Base-by-base conservation (phyloP, 805 yeast species). In the Kuraishia ogatae region DNA sequence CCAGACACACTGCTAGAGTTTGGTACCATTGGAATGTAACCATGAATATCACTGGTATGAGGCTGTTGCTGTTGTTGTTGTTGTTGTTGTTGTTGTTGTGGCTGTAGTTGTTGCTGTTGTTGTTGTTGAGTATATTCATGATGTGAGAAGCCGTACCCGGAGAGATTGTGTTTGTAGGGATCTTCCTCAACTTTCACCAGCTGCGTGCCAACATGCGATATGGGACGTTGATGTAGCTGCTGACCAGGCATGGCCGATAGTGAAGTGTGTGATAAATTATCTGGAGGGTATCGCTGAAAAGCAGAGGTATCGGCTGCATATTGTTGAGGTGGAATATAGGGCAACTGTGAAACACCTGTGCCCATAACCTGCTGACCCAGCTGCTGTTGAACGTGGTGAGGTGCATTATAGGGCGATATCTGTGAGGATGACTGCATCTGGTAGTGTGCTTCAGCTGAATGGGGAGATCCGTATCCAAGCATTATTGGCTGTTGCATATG, bases 21-120 rank as follows among this genome's bases (percentile, higher is more conserved):
- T 35, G 43, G 4, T 3, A 35, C n/a, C 43, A 35, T 35, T 15
- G 43, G 43, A 35, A 15, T 15, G 17, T 10, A 3, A 35, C 43
- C 43, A 11, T 35, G 43, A 10, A 35, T 17, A 7, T 35, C 17
- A 35, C 13, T 4, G 43, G 43, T 35, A 3, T 54, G 57, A 15
- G 29, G 54, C 11, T 39, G 53, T 15, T 61, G 28, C 46, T 55
- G 60, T 8, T 59, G 58, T 10, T 59, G 62, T 47, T 57, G 62
- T 24, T 53, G 59, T 21, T 57, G 50, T 15, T 52, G 56, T 20
- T 56, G 59, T 19, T 57, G 63, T 23, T 43, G 60, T 39, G 55
- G 61, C 51, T 53, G 60, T n/a, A 39, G 47, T 21, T 57, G 50
- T 15, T 53, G 56, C 20, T 56, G 59, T 19, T 57, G 63, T 23